Percentiles rank a stretch among this genome's conserved stretches.
phyloP scores from a whole-genome alignment of 306 rosid genomes.

The Sesbania bispinosa region DNA sequence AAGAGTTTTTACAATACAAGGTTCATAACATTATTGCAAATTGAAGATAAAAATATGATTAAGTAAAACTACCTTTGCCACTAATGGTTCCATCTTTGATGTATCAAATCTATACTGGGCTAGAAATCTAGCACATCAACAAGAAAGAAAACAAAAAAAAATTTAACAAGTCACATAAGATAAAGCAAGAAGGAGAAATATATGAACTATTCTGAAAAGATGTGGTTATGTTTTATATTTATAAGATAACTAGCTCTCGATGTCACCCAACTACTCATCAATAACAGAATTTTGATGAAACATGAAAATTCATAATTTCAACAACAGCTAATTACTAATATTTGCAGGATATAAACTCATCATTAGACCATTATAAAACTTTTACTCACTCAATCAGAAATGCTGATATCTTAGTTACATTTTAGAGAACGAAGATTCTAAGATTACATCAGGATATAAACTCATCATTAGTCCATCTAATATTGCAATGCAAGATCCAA shows the following conservation, averaged over 20 bases:
- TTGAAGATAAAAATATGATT: not conserved
- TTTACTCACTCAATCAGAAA: not conserved
- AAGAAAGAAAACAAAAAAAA: not conserved
- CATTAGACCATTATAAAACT: not conserved
- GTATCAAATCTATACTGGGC: slow-evolving; percentile 67
- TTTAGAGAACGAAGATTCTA: not conserved
- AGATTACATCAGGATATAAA: not conserved
- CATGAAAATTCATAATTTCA: too few species aligned
- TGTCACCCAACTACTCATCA: not conserved
- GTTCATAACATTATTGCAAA: not conserved
- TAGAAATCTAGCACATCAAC: slow-evolving; percentile 50
- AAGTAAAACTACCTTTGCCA: slow-evolving; percentile 61
- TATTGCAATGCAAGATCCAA: not conserved
- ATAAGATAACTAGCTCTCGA: not conserved
- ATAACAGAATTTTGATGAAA: not conserved
- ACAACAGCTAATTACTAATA: not conserved
- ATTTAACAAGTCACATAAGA: not conserved
- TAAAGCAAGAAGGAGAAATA: not conserved
- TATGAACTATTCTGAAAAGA: not conserved
- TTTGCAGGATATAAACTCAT: not conserved
- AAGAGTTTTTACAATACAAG: not conserved
- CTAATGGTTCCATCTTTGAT: slow-evolving; percentile 77
- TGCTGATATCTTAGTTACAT: not conserved
- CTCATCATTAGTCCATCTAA: not conserved
- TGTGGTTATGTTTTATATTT: not conserved